Base-by-base conservation (phyloP, 768 basidiomycete species). In the Phaffia tasmanica region DNA sequence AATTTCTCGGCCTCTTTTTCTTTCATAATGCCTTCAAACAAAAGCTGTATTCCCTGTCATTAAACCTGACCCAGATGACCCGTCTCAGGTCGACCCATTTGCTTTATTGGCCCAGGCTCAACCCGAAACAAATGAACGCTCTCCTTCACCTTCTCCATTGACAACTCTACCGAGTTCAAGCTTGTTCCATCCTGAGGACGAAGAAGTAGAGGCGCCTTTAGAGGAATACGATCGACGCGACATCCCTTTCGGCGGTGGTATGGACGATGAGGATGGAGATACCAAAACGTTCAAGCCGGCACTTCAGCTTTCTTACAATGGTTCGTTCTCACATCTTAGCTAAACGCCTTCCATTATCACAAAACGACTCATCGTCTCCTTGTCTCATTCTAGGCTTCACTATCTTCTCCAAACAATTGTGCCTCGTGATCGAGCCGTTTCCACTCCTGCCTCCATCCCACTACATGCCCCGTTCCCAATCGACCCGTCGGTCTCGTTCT, bases 271-370 rank as follows among this genome's bases (percentile, higher is more conserved):
- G 0, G 65, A 25, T 6, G 58, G 57, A 30, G 66, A 67, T 3
- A 57, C 62, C 48, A 67, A 67, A 57, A 21, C 57, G 29, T 55
- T 58, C 61, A 67, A 67, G 51, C 66, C 66, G 18, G 60, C 61
- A 42, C 55, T 67, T 3, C 61, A 67, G 48, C 19, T 67, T n/a
- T 56, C 32, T 25, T 67, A 67, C 48, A 47, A 53, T 18, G 66
- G 66, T 67, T 7, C 9, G 65, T 66, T 27, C 27, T 18, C 21
- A 8, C 29, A 25, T 4, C 62, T 6, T 21, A 23, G 55, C 14
- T 27, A 49, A 21, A 8, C 15, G 2, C 1, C 23, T 30, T 2
- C 47, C 4, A 11, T 55, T 25, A 19, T 51, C 8, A 21, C 27
- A 58, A 14, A 46, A 23, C 6, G 6, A 27, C 30, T 32, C 15